A percentile compares a stretch with the other conserved stretches of the same genome.
These are phyloP conservation scores for Xanthoconium stramineum DNA, from an alignment of 768 basidiomycete genomes.

Conservation along the genomic window DNA sequence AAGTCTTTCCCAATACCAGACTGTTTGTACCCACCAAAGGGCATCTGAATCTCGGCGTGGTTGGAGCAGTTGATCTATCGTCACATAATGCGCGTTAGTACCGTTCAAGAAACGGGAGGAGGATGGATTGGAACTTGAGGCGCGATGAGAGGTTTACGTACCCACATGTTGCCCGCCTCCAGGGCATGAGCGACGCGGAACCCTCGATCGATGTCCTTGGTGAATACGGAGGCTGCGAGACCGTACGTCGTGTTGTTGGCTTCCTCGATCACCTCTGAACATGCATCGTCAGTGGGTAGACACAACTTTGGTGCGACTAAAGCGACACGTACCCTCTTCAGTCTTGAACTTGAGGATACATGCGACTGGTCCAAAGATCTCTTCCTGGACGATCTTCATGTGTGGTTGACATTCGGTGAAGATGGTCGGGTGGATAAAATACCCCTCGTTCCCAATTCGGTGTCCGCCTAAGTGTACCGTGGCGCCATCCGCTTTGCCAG, in stretches of 20 bases:
- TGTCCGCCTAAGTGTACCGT: constrained; percentile 1
- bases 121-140: no score
- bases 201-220: constrained; percentile 33
- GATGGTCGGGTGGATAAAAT: constrained; percentile 12
- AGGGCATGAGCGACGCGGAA: constrained; percentile 40
- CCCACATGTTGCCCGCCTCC: constrained; percentile 60
- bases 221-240: constrained; percentile 10
- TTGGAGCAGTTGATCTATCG: constrained; percentile 5
- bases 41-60: constrained; percentile 7
- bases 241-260: constrained; percentile 11
- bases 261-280: constrained; percentile 7
- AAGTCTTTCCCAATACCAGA: constrained; percentile 8
- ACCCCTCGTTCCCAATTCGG: constrained; percentile 4
- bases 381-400: constrained; percentile 13
- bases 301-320: background rate
- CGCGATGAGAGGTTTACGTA: constrained; percentile 17
- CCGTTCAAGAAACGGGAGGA: no score
- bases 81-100: background rate
- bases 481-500: constrained; percentile 5
- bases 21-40: constrained; percentile 11
- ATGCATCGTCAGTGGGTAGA: background rate
- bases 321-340: background rate
- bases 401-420: constrained; percentile 5
- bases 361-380: constrained; percentile 11
- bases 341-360: constrained; percentile 8